Evolutionary conservation across 306 rosid species (phyloP).

Genomic region (Rosa rugosa): DNA sequence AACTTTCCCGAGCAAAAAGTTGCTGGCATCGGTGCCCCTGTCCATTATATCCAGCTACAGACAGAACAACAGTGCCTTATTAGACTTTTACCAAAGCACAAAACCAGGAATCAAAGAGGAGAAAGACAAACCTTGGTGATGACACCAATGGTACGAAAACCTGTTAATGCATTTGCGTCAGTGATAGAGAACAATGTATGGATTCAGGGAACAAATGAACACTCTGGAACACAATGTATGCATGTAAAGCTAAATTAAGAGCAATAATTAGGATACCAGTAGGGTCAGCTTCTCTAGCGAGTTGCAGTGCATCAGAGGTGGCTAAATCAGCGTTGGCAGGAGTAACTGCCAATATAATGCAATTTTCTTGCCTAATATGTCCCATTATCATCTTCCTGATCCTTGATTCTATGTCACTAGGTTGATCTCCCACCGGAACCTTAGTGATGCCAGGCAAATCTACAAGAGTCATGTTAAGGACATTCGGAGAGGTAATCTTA

Average conservation of each 20-base stretch:
- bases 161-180: slow-evolving; percentile 19
- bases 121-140: slow-evolving; percentile 41
- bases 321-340: slow-evolving; percentile 48
- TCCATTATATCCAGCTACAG: slow-evolving; percentile 48
- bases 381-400: slow-evolving; percentile 41
- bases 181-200: neutral
- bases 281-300: slow-evolving; percentile 43
- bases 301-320: slow-evolving; percentile 44
- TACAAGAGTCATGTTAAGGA: slow-evolving; percentile 39
- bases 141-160: slow-evolving; percentile 40
- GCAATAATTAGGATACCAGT: slow-evolving; percentile 19
- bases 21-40: slow-evolving; percentile 44
- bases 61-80: neutral
- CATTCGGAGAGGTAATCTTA: slow-evolving; percentile 41
- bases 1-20: slow-evolving; percentile 35
- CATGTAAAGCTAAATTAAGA: neutral
- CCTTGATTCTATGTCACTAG: slow-evolving; percentile 40
- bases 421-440: slow-evolving; percentile 49
- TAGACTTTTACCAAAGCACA: neutral
- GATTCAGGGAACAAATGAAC: too few species aligned
- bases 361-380: slow-evolving; percentile 27
- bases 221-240: too few species aligned
- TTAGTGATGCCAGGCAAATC: slow-evolving; percentile 48
- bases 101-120: neutral
- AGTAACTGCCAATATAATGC: slow-evolving; percentile 41